Base-by-base conservation (phyloP, 2,329 filamentous ascomycete species). In the Penicillium crustosum region DNA sequence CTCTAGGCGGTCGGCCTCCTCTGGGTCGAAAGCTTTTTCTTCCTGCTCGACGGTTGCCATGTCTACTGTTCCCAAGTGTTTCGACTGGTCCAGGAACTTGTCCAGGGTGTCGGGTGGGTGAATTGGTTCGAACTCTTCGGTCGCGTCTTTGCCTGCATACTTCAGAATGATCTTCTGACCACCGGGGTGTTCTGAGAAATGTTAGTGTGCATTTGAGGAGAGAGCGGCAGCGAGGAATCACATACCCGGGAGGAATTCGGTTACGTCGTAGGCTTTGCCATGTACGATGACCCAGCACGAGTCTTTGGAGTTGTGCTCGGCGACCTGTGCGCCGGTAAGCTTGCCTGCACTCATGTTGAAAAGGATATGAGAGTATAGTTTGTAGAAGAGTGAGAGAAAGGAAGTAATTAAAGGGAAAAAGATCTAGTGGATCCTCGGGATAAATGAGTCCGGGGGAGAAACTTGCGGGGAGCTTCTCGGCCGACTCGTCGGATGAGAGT, bases 121-220 rank as follows among this genome's bases (percentile, higher is more conserved):
- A 63, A 97, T 94, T 36, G 92, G 92, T 48, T 95, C 91, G 76
- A 90, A 97, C 71, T 91, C 91, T 73, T 93, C 90, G 36, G 92
- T 95, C 39, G 92, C 92, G 81, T 97, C 93, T 81, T 93, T 95
- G 68, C 93, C 92, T 31, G 93, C 93, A 78, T 97, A 96, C 79
- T 96, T 96, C 64, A 99, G 84, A 70, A 99, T 97, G 74, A 97
- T 95, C 72, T 93, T 94, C 65, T 87, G 83, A 38, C 91, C 93
- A 60, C 93, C 93, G 25, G 93, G 93, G 71, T 96, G 92, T 75
- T 96, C 91, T 87, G 66, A 17, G 17, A 4, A 27, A 9, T 23
- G 43, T 62, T 36, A 61, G 45, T 27, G 31, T 2, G 31, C 3
- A 21, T 50, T 27, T 27, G 27, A 33, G 36, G 9, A 6, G n/a